These are phyloP conservation scores for Pezicula radicicola DNA, from an alignment of 2,329 filamentous ascomycete genomes.

Conservation along the genomic window DNA sequence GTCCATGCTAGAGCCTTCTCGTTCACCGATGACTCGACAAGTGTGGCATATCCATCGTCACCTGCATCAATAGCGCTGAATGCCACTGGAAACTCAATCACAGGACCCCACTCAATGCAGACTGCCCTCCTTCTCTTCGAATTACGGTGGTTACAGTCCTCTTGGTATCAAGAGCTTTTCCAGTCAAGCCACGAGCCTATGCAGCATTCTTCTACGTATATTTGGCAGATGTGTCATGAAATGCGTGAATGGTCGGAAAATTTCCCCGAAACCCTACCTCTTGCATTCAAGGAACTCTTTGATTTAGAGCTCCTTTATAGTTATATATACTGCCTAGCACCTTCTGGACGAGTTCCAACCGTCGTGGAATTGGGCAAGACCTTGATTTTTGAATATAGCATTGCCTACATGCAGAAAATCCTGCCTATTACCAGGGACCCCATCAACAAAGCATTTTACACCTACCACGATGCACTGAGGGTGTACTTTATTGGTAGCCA, in stretches of 20 bases:
- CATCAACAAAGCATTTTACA: constrained; percentile 65
- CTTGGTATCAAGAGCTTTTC: constrained; percentile 86
- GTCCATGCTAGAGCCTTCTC: constrained; percentile 86
- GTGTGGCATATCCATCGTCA: constrained; percentile 72
- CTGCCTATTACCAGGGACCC: constrained; percentile 62
- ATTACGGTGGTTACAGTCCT: constrained; percentile 80
- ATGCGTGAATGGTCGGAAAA: constrained; percentile 80
- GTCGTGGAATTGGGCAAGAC: constrained; percentile 74
- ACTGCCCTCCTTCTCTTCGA: constrained; percentile 77
- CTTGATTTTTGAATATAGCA: constrained; percentile 81
- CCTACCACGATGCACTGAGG: constrained; percentile 83
- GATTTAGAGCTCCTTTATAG: constrained; percentile 88
- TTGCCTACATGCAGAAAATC: constrained; percentile 77
- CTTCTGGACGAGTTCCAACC: constrained; percentile 69
- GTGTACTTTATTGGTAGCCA: constrained; percentile 73
- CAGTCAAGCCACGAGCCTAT: constrained; percentile 71
- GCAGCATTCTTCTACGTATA: constrained; percentile 64
- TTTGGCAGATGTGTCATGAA: constrained; percentile 72
- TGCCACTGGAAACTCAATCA: constrained; percentile 32
- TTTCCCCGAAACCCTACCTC: constrained; percentile 64
- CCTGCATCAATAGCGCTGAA: constrained; percentile 23
- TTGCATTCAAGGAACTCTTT: constrained; percentile 71
- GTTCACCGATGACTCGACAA: constrained; percentile 84
- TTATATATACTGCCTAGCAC: constrained; percentile 84
- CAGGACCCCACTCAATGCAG: constrained; percentile 52